Conservation (phyloP, 2,329 filamentous ascomycete species). For the Fusarium albidum region DNA sequence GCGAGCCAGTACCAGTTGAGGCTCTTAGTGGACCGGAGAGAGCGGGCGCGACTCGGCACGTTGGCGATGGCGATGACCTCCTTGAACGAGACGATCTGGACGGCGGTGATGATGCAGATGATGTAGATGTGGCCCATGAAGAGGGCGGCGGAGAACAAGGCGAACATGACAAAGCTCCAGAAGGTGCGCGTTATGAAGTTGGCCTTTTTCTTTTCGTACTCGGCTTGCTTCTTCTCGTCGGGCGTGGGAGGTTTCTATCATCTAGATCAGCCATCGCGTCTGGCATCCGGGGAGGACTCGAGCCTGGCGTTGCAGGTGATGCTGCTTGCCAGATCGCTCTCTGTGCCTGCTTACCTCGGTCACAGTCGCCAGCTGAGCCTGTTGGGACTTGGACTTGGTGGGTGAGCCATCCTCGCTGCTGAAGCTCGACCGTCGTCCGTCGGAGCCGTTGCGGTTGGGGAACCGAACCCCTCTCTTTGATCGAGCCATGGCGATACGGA, state of each 20-base stretch:
- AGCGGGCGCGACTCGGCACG: constrained; percentile 88
- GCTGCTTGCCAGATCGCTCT: not conserved
- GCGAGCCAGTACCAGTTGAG: constrained; percentile 99
- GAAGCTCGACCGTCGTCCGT: constrained; percentile 73
- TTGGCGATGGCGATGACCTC: constrained; percentile 98
- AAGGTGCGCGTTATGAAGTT: constrained; percentile 97
- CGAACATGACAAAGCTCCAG: constrained; percentile 99
- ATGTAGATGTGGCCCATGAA: constrained; percentile 98
- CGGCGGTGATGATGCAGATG: constrained; percentile 87
- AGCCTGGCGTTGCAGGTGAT: not conserved
- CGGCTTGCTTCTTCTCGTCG: constrained; percentile 58
- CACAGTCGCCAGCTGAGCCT: constrained; percentile 44
- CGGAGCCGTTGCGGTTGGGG: constrained; percentile 53
- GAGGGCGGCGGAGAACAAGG: constrained; percentile 86
- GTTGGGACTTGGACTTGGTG: constrained; percentile 40
- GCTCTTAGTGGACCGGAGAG: constrained; percentile 92
- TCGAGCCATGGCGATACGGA: constrained; percentile 44
- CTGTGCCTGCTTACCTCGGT: constrained; percentile 44
- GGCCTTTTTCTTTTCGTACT: constrained; percentile 98
- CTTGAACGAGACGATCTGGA: constrained; percentile 98
- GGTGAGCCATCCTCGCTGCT: constrained; percentile 66
- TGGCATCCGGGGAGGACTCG: not conserved
- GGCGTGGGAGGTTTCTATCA: constrained; percentile 53
- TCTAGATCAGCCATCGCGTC: not conserved
- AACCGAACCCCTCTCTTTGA: constrained; percentile 63